Conservation (phyloP, 2,329 filamentous ascomycete species). For the Malbranchea zuffiana region DNA sequence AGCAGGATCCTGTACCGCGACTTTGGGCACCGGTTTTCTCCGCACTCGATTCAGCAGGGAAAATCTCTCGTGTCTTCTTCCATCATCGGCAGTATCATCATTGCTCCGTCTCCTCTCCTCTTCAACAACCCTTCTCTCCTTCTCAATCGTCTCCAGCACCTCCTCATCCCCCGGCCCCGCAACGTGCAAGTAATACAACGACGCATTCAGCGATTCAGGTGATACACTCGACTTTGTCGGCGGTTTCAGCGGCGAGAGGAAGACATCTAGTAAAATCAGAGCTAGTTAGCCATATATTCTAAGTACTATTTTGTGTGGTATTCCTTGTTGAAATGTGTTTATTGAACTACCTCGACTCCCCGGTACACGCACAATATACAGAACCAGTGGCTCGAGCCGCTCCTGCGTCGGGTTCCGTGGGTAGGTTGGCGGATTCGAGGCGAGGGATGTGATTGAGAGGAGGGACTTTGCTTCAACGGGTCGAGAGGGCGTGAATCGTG, state of each 20-base stretch:
- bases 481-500: neutral
- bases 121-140: constrained; percentile 19
- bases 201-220: constrained; percentile 72
- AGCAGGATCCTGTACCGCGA: constrained; percentile 8
- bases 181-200: constrained; percentile 84
- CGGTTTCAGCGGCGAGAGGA: constrained; percentile 83
- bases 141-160: constrained; percentile 30
- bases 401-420: constrained; percentile 63
- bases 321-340: too few relatives aligned
- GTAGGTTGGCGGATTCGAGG: constrained; percentile 76
- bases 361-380: constrained; percentile 90
- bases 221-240: constrained; percentile 73
- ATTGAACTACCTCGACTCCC: constrained; percentile 62
- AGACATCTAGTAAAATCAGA: constrained; percentile 64
- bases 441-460: constrained; percentile 65
- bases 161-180: constrained; percentile 49
- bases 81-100: neutral
- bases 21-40: constrained; percentile 29
- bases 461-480: constrained; percentile 70
- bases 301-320: too few relatives aligned
- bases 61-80: constrained; percentile 13
- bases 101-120: constrained; percentile 4
- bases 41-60: constrained; percentile 27
- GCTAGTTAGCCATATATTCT: too few relatives aligned
- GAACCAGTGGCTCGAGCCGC: constrained; percentile 58